Percentiles rank a stretch among this genome's conserved stretches.
Evolutionary conservation across 2,329 filamentous ascomycete genomes (phyloP).

Genomic region (Neoscytalidium dimidiatum): DNA sequence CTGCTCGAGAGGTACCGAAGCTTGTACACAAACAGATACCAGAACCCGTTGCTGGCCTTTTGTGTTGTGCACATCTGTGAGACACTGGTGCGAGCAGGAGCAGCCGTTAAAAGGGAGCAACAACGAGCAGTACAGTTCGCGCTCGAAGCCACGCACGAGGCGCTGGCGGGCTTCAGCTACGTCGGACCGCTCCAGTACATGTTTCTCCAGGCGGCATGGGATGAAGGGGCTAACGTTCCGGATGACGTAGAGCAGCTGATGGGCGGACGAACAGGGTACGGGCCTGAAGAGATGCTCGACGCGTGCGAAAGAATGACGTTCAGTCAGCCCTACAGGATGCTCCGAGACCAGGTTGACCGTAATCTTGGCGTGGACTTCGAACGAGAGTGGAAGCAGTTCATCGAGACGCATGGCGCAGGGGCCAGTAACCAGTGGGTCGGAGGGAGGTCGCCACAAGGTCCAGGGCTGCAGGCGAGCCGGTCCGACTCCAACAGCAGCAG

Average conservation of each 20-base stretch:
- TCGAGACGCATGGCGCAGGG: slow-evolving; percentile 20
- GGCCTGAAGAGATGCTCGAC: slow-evolving; percentile 29
- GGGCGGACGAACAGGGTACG: slow-evolving; percentile 22
- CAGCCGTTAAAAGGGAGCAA: slow-evolving; percentile 10
- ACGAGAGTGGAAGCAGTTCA: slow-evolving; percentile 22
- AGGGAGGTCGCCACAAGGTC: background rate
- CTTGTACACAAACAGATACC: slow-evolving; percentile 27
- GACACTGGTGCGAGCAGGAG: slow-evolving; percentile 23
- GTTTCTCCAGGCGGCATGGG: slow-evolving; percentile 25
- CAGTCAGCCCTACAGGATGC: slow-evolving; percentile 25
- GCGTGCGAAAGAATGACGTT: slow-evolving; percentile 30
- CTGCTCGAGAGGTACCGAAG: slow-evolving; percentile 23
- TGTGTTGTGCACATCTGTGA: slow-evolving; percentile 30
- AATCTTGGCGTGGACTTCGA: slow-evolving; percentile 20
- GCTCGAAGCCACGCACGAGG: slow-evolving; percentile 25
- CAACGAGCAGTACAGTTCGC: slow-evolving; percentile 22
- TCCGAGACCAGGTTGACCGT: slow-evolving; percentile 21
- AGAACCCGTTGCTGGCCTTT: slow-evolving; percentile 27
- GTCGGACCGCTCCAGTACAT: slow-evolving; percentile 30
- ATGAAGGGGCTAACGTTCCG: slow-evolving; percentile 22
- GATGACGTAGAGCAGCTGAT: slow-evolving; percentile 24
- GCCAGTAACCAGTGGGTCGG: background rate
- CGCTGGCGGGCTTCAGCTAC: slow-evolving; percentile 26
- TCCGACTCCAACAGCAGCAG: slow-evolving; percentile 12
- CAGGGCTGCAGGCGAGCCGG: background rate